Percentiles rank a stretch among this genome's conserved stretches.
Conservation (phyloP, 73 alveolate species). For the Paramecium primaurelia region DNA sequence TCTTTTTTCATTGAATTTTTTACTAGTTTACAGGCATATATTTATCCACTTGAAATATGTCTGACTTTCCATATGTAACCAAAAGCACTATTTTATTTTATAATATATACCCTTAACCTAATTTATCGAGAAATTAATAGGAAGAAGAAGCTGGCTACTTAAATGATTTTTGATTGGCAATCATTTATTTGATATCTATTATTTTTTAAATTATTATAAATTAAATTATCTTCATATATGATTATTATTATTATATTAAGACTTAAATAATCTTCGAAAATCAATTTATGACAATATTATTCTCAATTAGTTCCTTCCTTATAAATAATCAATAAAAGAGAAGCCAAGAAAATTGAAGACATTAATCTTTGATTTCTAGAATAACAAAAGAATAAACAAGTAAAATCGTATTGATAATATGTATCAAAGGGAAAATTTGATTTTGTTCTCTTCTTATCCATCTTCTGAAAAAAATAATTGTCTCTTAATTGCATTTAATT, state of each 20-base stretch:
- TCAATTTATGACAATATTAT: neutral
- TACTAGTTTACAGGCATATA: neutral
- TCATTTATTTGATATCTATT: neutral
- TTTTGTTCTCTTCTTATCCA: neutral
- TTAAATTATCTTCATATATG: neutral
- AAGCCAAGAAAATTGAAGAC: neutral
- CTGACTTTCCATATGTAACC: neutral
- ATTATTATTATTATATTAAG: neutral
- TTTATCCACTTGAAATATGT: neutral
- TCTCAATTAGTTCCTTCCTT: neutral
- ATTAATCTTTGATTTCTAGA: neutral
- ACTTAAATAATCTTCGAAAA: neutral
- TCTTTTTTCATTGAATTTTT: neutral
- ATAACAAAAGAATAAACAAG: neutral
- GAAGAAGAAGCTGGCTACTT: constrained; percentile 52
- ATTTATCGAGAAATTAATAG: constrained; percentile 8
- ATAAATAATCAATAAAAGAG: neutral
- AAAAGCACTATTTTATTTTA: neutral
- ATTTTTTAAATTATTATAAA: neutral
- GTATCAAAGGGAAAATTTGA: neutral
- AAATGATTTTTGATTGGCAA: neutral
- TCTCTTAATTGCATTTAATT: neutral
- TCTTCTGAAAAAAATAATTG: neutral
- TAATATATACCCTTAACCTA: neutral
- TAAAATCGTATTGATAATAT: neutral